Percentiles rank a stretch among this genome's conserved stretches.
Conservation (phyloP, 768 basidiomycete species). For the Termitomyces sp. region DNA sequence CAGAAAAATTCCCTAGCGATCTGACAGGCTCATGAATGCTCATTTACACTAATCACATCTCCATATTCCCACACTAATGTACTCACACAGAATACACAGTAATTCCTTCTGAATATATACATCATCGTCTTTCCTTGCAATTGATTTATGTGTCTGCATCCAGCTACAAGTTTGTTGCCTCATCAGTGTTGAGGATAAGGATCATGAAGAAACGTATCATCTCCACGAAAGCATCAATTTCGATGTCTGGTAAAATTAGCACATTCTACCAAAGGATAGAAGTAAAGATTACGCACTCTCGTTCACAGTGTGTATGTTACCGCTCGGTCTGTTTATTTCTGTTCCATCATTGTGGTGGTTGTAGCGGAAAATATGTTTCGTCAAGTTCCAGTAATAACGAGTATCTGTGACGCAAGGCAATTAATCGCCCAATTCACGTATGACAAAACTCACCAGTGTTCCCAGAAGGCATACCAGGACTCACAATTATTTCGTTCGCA, state of each 20-base stretch:
- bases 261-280: constrained; percentile 5
- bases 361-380: constrained; percentile 67
- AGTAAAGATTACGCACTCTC: constrained; percentile 42
- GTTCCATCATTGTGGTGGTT: constrained; percentile 34
- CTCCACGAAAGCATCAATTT: constrained; percentile 49
- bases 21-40: not conserved
- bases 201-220: constrained; percentile 60
- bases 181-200: constrained; percentile 65
- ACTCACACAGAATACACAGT: no score
- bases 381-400: constrained; percentile 51
- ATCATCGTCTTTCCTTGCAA: not conserved
- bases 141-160: no score
- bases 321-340: constrained; percentile 20
- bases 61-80: not conserved
- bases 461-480: constrained; percentile 53
- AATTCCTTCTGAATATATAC: no score
- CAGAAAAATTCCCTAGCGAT: not conserved
- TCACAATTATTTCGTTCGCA: constrained; percentile 33
- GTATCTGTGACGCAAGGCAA: constrained; percentile 36
- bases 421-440: not conserved
- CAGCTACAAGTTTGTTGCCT: constrained; percentile 24
- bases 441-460: constrained; percentile 41
- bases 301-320: constrained; percentile 63
- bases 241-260: constrained; percentile 30
- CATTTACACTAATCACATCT: not conserved